Percentiles rank a stretch among this genome's conserved stretches.
These are phyloP conservation scores for Plasmodium vivax DNA, from an alignment of 169 alveolate genomes.

Conservation along the genomic window DNA sequence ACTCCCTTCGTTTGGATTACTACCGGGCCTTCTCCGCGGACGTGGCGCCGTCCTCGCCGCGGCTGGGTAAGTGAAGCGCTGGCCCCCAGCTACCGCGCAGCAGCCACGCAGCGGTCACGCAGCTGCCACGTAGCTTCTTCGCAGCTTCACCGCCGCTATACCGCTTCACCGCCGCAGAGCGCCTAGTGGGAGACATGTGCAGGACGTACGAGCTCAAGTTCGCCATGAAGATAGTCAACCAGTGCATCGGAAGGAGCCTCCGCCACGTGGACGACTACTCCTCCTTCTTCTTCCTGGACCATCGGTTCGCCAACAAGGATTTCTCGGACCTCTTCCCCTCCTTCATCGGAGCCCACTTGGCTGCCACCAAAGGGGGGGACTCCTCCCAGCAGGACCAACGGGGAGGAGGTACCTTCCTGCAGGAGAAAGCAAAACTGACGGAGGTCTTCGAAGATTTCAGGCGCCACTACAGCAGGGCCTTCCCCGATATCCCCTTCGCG, in stretches of 20 bases:
- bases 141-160: background rate
- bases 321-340: slow-evolving; percentile 77
- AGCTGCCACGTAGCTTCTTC: background rate
- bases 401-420: background rate
- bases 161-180: background rate
- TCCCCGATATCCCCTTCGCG: background rate
- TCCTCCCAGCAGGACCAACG: background rate
- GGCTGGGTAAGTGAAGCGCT: background rate
- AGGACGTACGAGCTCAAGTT: slow-evolving; percentile 83
- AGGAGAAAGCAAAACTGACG: background rate
- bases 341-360: slow-evolving; percentile 75
- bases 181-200: slow-evolving; percentile 30
- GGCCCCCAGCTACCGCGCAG: background rate
- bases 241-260: slow-evolving; percentile 97
- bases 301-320: slow-evolving; percentile 80
- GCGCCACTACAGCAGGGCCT: background rate
- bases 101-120: background rate
- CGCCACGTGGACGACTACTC: slow-evolving; percentile 96
- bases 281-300: slow-evolving; percentile 91
- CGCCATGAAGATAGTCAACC: slow-evolving; percentile 95
- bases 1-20: slow-evolving; percentile 60
- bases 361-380: background rate
- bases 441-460: background rate
- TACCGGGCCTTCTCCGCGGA: slow-evolving; percentile 60
- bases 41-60: background rate